A percentile compares a stretch with the other conserved stretches of the same genome.
Conservation (phyloP, 129 eudicot genomes). For the Scalesia atractyloides region DNA sequence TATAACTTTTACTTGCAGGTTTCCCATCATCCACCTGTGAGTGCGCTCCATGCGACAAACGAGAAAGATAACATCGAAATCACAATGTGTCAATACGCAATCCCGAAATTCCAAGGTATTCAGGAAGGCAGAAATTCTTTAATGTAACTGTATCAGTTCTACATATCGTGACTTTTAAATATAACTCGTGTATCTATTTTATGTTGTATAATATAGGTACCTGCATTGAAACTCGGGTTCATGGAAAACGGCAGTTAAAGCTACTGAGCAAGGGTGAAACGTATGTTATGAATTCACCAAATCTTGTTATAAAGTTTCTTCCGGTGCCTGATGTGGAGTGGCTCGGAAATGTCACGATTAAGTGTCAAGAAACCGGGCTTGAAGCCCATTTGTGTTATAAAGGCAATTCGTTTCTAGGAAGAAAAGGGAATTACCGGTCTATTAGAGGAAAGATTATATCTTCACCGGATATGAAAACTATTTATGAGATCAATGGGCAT, state of each 20-base stretch:
- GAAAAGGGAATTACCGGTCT: conserved; percentile 50
- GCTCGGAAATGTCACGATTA: conserved; percentile 65
- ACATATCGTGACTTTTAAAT: neutral
- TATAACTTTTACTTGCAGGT: conserved; percentile 44
- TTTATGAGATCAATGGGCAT: conserved; percentile 74
- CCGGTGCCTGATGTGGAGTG: conserved; percentile 73
- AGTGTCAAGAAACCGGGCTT: conserved; percentile 74
- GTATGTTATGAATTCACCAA: conserved; percentile 74
- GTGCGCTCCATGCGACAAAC: conserved; percentile 84
- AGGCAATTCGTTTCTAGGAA: conserved; percentile 50
- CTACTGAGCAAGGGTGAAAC: conserved; percentile 55
- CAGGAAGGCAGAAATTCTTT: neutral
- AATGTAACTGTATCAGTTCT: neutral
- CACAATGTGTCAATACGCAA: conserved; percentile 72
- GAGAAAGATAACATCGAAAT: conserved; percentile 62
- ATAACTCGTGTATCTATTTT: neutral
- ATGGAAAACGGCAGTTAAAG: conserved; percentile 57
- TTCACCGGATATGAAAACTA: conserved; percentile 42
- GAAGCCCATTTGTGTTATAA: conserved; percentile 66
- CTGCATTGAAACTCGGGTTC: conserved; percentile 58
- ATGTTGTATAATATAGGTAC: conserved; percentile 51
- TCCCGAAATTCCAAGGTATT: conserved; percentile 73
- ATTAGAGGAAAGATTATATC: conserved; percentile 62
- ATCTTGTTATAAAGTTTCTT: conserved; percentile 68
- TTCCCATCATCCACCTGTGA: conserved; percentile 95